A percentile compares a stretch with the other conserved stretches of the same genome.
Conservation (phyloP, 345 rosid genomes). For the Atalantia buxifolia region DNA sequence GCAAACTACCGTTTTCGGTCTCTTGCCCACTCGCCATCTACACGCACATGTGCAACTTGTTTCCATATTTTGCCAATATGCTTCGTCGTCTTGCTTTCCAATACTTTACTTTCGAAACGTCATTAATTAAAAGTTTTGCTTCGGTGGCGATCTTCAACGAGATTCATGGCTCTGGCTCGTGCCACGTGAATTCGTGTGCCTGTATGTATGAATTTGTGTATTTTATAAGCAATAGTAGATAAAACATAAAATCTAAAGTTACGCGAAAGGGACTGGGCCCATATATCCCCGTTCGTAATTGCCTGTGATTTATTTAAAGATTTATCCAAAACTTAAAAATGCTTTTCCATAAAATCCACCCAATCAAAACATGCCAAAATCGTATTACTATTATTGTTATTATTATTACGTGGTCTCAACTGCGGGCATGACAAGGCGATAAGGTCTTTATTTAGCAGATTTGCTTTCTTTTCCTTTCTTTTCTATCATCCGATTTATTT, state of each 20-base stretch:
- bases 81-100: background rate
- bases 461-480: background rate
- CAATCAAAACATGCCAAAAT: constrained; percentile 1
- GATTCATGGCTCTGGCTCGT: constrained; percentile 10
- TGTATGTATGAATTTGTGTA: background rate
- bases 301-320: background rate
- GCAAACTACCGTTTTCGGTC: too few relatives aligned
- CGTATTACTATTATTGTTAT: background rate
- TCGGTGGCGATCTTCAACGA: background rate
- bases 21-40: too few relatives aligned
- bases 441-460: background rate
- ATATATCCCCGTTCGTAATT: background rate
- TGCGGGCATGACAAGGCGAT: background rate
- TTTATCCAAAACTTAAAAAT: background rate
- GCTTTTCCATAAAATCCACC: background rate
- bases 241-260: too few relatives aligned
- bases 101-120: background rate
- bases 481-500: background rate
- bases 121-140: constrained; percentile 3
- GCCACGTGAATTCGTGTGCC: constrained; percentile 13
- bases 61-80: constrained; percentile 2
- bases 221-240: background rate
- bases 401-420: background rate
- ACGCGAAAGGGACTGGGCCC: too few relatives aligned
- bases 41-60: background rate